Evolutionary conservation across 2,329 filamentous ascomycete species (phyloP).

Genomic region (Aspergillus pseudoterreus): DNA sequence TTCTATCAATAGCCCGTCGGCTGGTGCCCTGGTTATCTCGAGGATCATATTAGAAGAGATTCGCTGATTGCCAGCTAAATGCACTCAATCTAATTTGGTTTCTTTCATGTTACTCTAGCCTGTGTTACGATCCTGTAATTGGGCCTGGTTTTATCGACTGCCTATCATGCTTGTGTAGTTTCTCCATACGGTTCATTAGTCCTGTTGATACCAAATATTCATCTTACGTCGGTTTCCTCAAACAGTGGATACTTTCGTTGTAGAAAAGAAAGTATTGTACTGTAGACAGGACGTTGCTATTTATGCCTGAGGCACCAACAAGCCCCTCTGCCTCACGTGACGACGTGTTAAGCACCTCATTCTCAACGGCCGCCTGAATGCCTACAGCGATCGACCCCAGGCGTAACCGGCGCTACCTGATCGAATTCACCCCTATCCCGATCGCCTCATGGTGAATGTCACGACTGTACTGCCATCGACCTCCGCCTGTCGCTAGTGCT

Average conservation of each 20-base stretch:
- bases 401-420: background rate
- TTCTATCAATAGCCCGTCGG: constrained; percentile 32
- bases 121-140: constrained; percentile 1
- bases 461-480: background rate
- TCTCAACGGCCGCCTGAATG: constrained; percentile 1
- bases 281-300: background rate
- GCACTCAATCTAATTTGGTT: background rate
- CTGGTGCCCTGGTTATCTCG: no score
- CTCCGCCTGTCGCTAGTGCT: background rate
- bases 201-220: background rate
- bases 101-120: constrained; percentile 3
- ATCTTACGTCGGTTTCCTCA: no score
- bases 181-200: background rate
- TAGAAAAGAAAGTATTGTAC: background rate
- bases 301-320: constrained; percentile 1
- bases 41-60: no score
- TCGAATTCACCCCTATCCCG: background rate
- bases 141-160: background rate
- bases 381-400: background rate
- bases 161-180: background rate
- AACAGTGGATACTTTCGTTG: no score
- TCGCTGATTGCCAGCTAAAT: background rate
- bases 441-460: background rate
- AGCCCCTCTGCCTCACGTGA: constrained; percentile 7
- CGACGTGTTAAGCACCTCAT: constrained; percentile 8